Conservation (phyloP, 768 basidiomycete species). For the Paxillus ammoniavirescens region DNA sequence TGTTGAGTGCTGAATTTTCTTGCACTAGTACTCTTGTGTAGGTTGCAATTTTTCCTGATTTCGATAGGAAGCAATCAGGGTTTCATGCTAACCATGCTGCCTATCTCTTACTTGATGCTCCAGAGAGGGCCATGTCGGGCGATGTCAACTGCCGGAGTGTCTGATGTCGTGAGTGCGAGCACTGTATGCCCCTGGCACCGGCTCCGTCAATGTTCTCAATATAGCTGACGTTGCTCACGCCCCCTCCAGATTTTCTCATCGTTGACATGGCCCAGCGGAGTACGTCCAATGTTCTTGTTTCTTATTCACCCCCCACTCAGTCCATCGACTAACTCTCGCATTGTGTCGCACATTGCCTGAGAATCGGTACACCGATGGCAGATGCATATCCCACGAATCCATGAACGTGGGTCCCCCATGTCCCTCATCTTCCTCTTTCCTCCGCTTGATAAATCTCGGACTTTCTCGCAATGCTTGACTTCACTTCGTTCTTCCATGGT, state of each 20-base stretch:
- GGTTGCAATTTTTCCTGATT: too few species aligned
- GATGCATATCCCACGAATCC: conserved; percentile 5
- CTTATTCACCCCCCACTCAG: not conserved
- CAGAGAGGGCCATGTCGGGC: not conserved
- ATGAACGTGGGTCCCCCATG: conserved; percentile 5
- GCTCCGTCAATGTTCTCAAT: not conserved
- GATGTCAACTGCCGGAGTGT: too few species aligned
- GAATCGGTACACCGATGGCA: not conserved
- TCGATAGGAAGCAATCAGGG: too few species aligned
- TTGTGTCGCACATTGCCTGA: conserved; percentile 6
- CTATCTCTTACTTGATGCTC: too few species aligned
- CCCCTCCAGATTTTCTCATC: conserved; percentile 1
- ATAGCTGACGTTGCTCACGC: conserved; percentile 2
- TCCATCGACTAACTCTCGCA: conserved; percentile 1
- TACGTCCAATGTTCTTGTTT: not conserved
- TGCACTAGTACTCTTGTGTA: too few species aligned
- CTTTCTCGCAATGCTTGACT: not conserved
- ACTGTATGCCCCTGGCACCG: not conserved
- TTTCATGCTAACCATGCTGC: not conserved
- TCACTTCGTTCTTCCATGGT: not conserved
- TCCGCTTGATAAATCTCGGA: conserved; percentile 3
- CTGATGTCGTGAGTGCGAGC: not conserved
- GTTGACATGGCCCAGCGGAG: conserved; percentile 5
- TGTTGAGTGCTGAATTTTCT: too few species aligned
- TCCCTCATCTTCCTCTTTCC: not conserved